Conservation (phyloP, 176 grass and related monocot genomes). For the Eragrostis curvula region DNA sequence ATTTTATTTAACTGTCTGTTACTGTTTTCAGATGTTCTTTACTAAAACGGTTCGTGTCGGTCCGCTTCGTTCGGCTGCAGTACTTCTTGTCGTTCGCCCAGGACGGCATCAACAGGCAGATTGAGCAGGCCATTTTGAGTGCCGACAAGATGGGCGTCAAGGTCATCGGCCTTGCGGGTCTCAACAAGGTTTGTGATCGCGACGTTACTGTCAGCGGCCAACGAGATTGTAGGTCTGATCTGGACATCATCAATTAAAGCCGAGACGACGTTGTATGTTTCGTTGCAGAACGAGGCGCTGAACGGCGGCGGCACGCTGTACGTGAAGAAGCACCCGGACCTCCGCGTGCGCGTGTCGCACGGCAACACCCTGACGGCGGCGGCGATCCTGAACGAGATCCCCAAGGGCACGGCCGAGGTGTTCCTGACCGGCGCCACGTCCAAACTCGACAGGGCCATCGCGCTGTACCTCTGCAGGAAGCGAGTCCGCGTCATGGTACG, state of each 20-base stretch:
- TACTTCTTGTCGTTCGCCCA: conserved; percentile 76
- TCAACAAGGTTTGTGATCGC: conserved; percentile 69
- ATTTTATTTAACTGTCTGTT: not conserved
- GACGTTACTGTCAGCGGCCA: too few species aligned
- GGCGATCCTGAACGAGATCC: conserved; percentile 85
- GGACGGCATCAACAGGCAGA: conserved; percentile 80
- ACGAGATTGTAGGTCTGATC: too few species aligned
- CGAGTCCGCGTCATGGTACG: conserved; percentile 73
- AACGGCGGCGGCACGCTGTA: conserved; percentile 88
- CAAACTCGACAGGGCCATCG: conserved; percentile 83
- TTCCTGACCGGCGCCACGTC: conserved; percentile 91
- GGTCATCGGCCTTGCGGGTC: conserved; percentile 85
- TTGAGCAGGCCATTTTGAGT: conserved; percentile 79
- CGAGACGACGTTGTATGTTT: too few species aligned
- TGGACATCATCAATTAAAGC: too few species aligned
- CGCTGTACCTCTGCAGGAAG: conserved; percentile 76
- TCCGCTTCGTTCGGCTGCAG: conserved; percentile 20
- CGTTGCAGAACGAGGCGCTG: conserved; percentile 84
- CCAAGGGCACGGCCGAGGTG: conserved; percentile 59
- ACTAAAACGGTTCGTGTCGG: too few species aligned
- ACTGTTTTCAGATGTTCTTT: too few species aligned
- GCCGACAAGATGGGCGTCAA: conserved; percentile 78
- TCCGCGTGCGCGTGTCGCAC: conserved; percentile 74
- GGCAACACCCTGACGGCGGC: conserved; percentile 90
- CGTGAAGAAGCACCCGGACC: conserved; percentile 82